These are phyloP conservation scores for Lactarius trivialis DNA, from an alignment of 768 basidiomycete species.

Conservation along the genomic window DNA sequence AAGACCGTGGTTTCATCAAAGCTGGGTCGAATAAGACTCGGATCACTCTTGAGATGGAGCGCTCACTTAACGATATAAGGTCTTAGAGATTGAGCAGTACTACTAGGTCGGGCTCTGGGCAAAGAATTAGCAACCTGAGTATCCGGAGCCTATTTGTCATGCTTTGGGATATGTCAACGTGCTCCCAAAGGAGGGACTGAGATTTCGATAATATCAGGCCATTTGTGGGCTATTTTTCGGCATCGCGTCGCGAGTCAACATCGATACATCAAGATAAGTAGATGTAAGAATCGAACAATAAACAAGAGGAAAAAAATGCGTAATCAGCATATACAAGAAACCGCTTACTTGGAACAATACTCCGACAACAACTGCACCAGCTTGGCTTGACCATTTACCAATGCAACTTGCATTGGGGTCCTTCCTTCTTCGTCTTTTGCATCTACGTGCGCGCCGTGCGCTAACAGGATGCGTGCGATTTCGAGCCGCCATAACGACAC, in stretches of 20 bases:
- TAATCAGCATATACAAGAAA: too few species aligned
- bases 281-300: neutral
- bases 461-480: neutral
- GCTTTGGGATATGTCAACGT: neutral
- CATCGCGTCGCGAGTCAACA: neutral
- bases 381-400: neutral
- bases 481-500: neutral
- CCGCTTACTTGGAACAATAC: neutral
- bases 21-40: conserved; percentile 48
- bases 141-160: too few species aligned
- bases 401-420: neutral
- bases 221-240: neutral
- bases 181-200: too few species aligned
- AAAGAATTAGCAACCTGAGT: too few species aligned
- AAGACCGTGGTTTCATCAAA: conserved; percentile 59
- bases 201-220: neutral
- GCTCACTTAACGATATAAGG: conserved; percentile 47
- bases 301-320: too few species aligned
- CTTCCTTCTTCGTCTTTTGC: neutral
- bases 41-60: conserved; percentile 46
- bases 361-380: neutral
- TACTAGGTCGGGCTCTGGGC: too few species aligned
- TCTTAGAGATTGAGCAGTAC: conserved; percentile 26
- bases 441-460: neutral
- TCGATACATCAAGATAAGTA: too few species aligned